These are phyloP conservation scores for Botryotinia calthae DNA, from an alignment of 2,329 filamentous ascomycete species.

Conservation along the genomic window DNA sequence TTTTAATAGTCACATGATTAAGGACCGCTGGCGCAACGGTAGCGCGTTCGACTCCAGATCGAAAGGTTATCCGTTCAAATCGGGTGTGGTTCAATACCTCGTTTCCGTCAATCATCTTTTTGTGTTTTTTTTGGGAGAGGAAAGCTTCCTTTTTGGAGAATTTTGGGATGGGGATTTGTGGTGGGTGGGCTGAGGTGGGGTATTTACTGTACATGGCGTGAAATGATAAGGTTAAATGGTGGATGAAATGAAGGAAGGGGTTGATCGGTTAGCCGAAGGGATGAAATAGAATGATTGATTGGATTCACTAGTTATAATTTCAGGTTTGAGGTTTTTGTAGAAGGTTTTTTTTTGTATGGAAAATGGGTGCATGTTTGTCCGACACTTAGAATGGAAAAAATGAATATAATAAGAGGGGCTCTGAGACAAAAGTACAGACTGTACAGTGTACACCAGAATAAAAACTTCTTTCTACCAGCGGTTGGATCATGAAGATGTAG, in stretches of 20 bases:
- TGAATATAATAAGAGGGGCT: too few species aligned
- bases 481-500: too few species aligned
- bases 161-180: not conserved
- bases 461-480: too few species aligned
- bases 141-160: not conserved
- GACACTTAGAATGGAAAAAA: too few species aligned
- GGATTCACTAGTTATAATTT: not conserved
- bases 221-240: not conserved
- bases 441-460: too few species aligned
- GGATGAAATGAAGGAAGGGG: not conserved
- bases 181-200: too few species aligned
- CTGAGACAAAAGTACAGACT: too few species aligned
- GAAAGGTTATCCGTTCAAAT: constrained; percentile 30
- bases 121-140: not conserved
- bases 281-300: not conserved
- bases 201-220: too few species aligned
- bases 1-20: constrained; percentile 25
- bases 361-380: too few species aligned
- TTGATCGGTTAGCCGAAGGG: not conserved
- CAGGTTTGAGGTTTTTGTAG: too few species aligned
- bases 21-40: constrained; percentile 28
- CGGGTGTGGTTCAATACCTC: constrained; percentile 31
- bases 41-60: too few species aligned
- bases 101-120: not conserved
- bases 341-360: too few species aligned